Evolutionary conservation across 2,329 filamentous ascomycete genomes (phyloP), one percentile per base, ranked within the genome.

Genomic region (Hypoxylon rubiginosum): DNA sequence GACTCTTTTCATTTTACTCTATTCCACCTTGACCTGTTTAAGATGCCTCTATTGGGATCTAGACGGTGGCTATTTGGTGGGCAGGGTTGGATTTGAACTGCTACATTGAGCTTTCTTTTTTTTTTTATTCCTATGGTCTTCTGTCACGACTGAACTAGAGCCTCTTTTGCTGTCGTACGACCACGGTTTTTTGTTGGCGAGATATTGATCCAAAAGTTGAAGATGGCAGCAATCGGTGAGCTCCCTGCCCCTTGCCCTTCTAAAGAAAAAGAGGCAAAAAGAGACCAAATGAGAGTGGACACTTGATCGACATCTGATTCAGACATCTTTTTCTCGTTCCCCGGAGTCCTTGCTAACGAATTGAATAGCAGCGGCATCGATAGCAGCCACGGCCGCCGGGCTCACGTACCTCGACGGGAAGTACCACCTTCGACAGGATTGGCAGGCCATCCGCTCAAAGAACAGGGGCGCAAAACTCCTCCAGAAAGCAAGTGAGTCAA

Each of bases 381-480:
- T 74, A n/a, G 74, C 75, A 63, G 79, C 76, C 52, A 74, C 79
- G 1, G 71, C 79, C 9, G 79, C 80, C 4, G 78, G 76, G 48
- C 72, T 81, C 26, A 84, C 86, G 43, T 92, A 92, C 71, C 79
- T 92, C 48, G 87, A 94, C 73, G 92, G 88, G 58, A 92, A 91
- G 80, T 89, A 86, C 71, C 87, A 91, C 74, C 75, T 94, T 53
- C 76, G 79, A 45, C 87, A 91, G 72, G 92, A 94, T 75, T 68
- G 91, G 15, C 71, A 74, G 0, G 71, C 72, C 6, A 76, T 91
- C n/a, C 74, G 80, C 11, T 78, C 78, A 10, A 64, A 80, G n/a
- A 81, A 78, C 36, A 78, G 76, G 32, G 79, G 80, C 9, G 78
- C 80, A 55, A 82, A 84, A 55, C 77, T 81, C 2, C 83, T 84